phyloP scores from a whole-genome alignment of 257 asterid genomes.

The Schizonepeta tenuifolia region DNA sequence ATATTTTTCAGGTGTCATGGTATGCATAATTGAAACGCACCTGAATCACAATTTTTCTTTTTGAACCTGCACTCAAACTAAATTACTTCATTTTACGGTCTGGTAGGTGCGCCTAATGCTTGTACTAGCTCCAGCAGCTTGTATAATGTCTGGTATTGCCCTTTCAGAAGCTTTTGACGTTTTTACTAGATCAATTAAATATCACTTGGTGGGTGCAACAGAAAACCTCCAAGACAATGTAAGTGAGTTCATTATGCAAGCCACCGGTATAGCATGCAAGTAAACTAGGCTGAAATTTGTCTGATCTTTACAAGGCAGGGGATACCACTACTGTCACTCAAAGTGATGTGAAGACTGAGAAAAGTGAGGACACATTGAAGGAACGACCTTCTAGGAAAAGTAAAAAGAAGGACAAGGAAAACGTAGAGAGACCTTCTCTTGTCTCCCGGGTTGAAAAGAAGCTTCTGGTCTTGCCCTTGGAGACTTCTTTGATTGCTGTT shows the following conservation, averaged over 20 bases:
- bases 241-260: slow-evolving; percentile 39
- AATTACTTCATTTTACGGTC: slow-evolving; percentile 34
- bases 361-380: slow-evolving; percentile 65
- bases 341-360: slow-evolving; percentile 63
- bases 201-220: slow-evolving; percentile 51
- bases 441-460: slow-evolving; percentile 51
- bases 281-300: slow-evolving; percentile 30
- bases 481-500: slow-evolving; percentile 74
- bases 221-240: slow-evolving; percentile 52
- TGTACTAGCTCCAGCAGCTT: slow-evolving; percentile 99
- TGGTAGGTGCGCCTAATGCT: slow-evolving; percentile 97
- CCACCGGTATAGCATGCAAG: slow-evolving; percentile 1
- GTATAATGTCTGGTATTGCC: slow-evolving; percentile 99
- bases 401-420: slow-evolving; percentile 82
- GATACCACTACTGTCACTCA: slow-evolving; percentile 52
- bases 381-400: slow-evolving; percentile 71
- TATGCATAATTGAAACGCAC: slow-evolving; percentile 37
- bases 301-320: slow-evolving; percentile 69
- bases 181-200: slow-evolving; percentile 83
- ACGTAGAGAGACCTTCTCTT: slow-evolving; percentile 46
- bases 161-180: slow-evolving; percentile 93
- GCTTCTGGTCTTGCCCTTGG: slow-evolving; percentile 77
- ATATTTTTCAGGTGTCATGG: slow-evolving; percentile 99
- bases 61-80: slow-evolving; percentile 6
- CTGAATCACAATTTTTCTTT: background rate